These are phyloP conservation scores for Monilinia fructicola DNA, from an alignment of 2,329 filamentous ascomycete species.

Conservation along the genomic window DNA sequence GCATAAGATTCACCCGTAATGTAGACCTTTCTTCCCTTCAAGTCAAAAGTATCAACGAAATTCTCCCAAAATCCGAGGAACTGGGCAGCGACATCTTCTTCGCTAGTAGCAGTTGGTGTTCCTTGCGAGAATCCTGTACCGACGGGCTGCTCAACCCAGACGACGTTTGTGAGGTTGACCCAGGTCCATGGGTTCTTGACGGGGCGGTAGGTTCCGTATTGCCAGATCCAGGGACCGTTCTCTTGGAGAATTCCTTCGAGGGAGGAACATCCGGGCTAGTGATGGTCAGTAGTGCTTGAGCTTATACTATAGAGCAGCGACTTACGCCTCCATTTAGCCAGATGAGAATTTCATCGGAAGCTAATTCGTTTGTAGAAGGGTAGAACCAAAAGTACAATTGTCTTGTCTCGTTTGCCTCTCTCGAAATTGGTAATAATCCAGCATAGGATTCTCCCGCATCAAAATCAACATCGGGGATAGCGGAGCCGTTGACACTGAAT, in stretches of 20 bases:
- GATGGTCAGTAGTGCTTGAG: background rate
- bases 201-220: constrained; percentile 62
- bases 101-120: constrained; percentile 60
- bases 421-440: constrained; percentile 59
- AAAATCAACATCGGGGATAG: constrained; percentile 63
- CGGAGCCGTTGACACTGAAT: constrained; percentile 23
- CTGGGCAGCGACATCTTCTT: constrained; percentile 67
- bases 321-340: constrained; percentile 50
- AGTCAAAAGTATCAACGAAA: constrained; percentile 68
- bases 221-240: constrained; percentile 73
- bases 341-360: constrained; percentile 59
- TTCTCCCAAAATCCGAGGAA: constrained; percentile 80
- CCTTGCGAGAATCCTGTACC: constrained; percentile 39
- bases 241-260: constrained; percentile 72
- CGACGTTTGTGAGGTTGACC: constrained; percentile 38
- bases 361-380: constrained; percentile 52
- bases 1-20: constrained; percentile 73
- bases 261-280: constrained; percentile 51
- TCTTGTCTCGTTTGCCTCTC: constrained; percentile 48
- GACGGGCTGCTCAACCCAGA: constrained; percentile 40
- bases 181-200: constrained; percentile 38
- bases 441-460: constrained; percentile 67
- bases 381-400: constrained; percentile 69
- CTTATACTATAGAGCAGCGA: constrained; percentile 13
- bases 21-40: constrained; percentile 68